phyloP scores from a whole-genome alignment of 192 early-diverging fungal genomes.

The Funneliformis geosporum region DNA sequence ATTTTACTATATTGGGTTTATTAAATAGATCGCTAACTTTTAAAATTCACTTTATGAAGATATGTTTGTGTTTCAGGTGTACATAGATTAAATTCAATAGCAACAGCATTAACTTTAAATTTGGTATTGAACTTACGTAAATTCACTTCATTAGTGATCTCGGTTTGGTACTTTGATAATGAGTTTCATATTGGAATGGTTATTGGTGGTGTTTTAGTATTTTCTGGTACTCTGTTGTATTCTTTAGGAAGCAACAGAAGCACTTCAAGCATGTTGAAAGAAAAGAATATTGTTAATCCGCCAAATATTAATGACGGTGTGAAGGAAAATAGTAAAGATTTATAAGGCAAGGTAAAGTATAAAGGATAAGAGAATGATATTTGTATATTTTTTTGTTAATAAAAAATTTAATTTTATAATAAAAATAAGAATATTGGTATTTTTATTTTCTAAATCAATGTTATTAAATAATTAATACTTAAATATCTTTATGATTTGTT shows the following conservation, averaged over 20 bases:
- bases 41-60: conserved; percentile 34
- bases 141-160: conserved; percentile 78
- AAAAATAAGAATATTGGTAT: too few species aligned
- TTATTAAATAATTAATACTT: too few species aligned
- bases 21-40: background rate
- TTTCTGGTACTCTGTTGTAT: conserved; percentile 81
- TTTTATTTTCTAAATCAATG: too few species aligned
- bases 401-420: too few species aligned
- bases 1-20: conserved; percentile 1
- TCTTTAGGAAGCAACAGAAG: conserved; percentile 32
- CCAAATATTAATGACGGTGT: too few species aligned
- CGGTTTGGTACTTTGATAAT: conserved; percentile 79
- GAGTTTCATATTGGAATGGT: conserved; percentile 64
- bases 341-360: too few species aligned
- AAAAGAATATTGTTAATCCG: background rate
- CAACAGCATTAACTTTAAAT: conserved; percentile 81
- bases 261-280: background rate
- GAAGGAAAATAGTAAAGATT: too few species aligned
- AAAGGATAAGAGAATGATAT: too few species aligned
- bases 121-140: conserved; percentile 87
- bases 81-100: conserved; percentile 74
- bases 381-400: too few species aligned
- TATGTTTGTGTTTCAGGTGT: conserved; percentile 89
- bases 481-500: too few species aligned
- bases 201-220: conserved; percentile 73